Conservation (phyloP, 2,329 filamentous ascomycete species). For the Albophoma yamanashiensis region DNA sequence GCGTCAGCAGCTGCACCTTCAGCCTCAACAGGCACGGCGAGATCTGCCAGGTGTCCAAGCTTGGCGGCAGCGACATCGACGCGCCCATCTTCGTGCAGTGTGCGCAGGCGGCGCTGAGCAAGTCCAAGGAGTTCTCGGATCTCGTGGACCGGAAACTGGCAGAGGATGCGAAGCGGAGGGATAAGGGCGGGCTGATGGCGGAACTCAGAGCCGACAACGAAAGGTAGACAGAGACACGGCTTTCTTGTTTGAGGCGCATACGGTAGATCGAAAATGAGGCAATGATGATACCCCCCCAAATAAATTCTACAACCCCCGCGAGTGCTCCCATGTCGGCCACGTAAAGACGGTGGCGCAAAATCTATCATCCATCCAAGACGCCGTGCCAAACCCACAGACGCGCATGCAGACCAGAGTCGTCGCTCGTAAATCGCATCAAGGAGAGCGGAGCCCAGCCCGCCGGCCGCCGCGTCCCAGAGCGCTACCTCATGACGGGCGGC, state of each 20-base stretch:
- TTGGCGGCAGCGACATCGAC: slow-evolving; percentile 74
- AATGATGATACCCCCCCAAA: slow-evolving; percentile 8
- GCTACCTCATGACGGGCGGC: slow-evolving; percentile 83
- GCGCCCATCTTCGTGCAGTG: slow-evolving; percentile 69
- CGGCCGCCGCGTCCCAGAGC: not conserved
- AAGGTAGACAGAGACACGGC: slow-evolving; percentile 25
- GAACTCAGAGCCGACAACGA: slow-evolving; percentile 79
- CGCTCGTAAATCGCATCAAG: slow-evolving; percentile 2
- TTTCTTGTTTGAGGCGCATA: not conserved
- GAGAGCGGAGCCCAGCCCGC: not conserved
- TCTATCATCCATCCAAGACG: slow-evolving; percentile 3
- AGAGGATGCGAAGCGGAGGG: slow-evolving; percentile 66
- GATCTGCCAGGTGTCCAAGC: slow-evolving; percentile 83
- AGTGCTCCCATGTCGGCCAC: not conserved
- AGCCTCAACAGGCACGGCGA: slow-evolving; percentile 85
- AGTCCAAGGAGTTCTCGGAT: slow-evolving; percentile 69
- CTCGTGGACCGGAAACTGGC: slow-evolving; percentile 64
- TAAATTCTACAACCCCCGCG: not conserved
- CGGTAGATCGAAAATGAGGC: slow-evolving; percentile 1
- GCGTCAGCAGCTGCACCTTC: slow-evolving; percentile 64
- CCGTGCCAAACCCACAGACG: slow-evolving; percentile 2
- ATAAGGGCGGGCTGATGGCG: slow-evolving; percentile 68
- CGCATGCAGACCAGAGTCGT: not conserved
- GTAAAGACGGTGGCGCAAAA: not conserved
- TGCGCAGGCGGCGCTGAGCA: slow-evolving; percentile 61